Evolutionary conservation across 768 basidiomycete species (phyloP).

Genomic region (Suillus subluteus): DNA sequence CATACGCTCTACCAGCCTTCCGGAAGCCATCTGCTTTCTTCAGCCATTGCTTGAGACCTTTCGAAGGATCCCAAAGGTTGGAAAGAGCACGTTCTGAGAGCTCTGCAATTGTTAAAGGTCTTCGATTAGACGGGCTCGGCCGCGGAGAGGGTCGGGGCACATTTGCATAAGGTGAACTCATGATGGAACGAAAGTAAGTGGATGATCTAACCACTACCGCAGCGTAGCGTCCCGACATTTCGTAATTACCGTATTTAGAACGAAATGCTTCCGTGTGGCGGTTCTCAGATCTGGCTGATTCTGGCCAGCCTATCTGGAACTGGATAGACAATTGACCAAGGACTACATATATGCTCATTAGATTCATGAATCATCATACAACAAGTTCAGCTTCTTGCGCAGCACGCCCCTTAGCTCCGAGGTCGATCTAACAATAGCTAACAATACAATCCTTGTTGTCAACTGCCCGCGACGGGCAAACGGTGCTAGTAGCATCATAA

Average conservation of each 20-base stretch:
- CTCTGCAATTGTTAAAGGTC: conserved; percentile 66
- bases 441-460: conserved; percentile 1
- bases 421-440: neutral
- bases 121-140: conserved; percentile 23
- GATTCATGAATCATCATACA: neutral
- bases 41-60: conserved; percentile 67
- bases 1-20: conserved; percentile 52
- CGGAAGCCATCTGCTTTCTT: conserved; percentile 66
- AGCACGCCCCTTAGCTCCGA: neutral
- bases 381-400: conserved; percentile 2
- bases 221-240: conserved; percentile 9
- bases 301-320: neutral
- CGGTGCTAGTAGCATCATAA: neutral
- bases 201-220: conserved; percentile 7
- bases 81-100: conserved; percentile 65
- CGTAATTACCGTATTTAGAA: conserved; percentile 15
- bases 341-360: neutral
- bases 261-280: conserved; percentile 7
- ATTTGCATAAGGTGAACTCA: conserved; percentile 17
- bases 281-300: neutral
- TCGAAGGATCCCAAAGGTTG: conserved; percentile 57
- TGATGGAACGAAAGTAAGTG: conserved; percentile 17
- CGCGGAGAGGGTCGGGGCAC: conserved; percentile 11
- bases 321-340: neutral
- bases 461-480: neutral